A percentile compares a stretch with the other conserved stretches of the same genome.
Evolutionary conservation across 2,329 filamentous ascomycete genomes (phyloP).

Genomic region (Plectosphaerella sp.): DNA sequence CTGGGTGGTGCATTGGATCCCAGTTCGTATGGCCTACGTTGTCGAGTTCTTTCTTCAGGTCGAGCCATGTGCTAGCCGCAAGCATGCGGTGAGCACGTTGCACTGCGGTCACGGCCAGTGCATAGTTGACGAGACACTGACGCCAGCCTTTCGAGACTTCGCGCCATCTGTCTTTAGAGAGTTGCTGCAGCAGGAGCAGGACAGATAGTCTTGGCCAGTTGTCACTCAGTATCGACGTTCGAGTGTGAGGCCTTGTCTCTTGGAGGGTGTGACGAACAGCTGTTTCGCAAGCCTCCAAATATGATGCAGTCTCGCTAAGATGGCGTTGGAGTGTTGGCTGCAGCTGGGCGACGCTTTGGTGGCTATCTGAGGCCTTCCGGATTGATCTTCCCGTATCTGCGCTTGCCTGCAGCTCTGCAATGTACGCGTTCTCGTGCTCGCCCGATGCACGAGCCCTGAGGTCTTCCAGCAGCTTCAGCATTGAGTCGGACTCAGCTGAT

Average conservation of each 20-base stretch:
- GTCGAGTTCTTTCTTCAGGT: neutral
- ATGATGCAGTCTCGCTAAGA: neutral
- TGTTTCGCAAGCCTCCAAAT: neutral
- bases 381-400: neutral
- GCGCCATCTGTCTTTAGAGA: neutral
- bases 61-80: neutral
- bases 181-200: neutral
- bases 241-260: neutral
- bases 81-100: neutral
- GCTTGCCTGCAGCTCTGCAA: neutral
- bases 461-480: neutral
- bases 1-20: neutral
- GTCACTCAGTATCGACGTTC: neutral
- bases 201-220: neutral
- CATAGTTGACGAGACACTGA: neutral
- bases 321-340: neutral
- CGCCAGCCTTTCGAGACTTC: neutral
- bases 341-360: neutral
- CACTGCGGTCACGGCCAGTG: neutral
- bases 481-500: neutral
- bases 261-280: neutral
- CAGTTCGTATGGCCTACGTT: neutral
- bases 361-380: neutral
- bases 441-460: neutral
- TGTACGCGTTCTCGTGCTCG: neutral